phyloP scores from a whole-genome alignment of 345 rosid species.

The Euphorbia tirucalli region DNA sequence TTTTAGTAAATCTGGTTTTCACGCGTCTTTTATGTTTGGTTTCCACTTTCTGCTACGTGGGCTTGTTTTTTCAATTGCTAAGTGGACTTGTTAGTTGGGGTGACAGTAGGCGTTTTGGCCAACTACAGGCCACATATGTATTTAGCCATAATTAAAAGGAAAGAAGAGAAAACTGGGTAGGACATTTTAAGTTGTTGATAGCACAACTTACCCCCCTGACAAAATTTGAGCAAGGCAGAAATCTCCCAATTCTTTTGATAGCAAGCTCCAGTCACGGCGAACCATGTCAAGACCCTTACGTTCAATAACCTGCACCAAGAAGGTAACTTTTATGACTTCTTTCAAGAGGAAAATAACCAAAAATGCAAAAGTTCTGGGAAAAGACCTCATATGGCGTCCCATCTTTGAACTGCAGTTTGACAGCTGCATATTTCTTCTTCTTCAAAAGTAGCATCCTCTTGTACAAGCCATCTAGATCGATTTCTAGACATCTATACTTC shows the following conservation, averaged over 20 bases:
- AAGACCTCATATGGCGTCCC: slow-evolving; percentile 75
- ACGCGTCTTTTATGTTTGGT: too few relatives aligned
- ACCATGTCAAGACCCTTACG: slow-evolving; percentile 99
- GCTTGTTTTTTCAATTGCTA: too few relatives aligned
- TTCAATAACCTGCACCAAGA: slow-evolving; percentile 70
- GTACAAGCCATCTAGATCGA: slow-evolving; percentile 93
- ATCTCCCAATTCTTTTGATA: slow-evolving; percentile 92
- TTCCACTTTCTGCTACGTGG: too few relatives aligned
- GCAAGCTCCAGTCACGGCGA: slow-evolving; percentile 97
- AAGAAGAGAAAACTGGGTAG: background rate
- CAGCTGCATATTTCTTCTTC: slow-evolving; percentile 99
- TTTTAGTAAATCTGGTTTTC: too few relatives aligned
- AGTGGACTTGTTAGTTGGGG: too few relatives aligned
- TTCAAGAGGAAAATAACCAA: slow-evolving; percentile 12
- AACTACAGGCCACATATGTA: too few relatives aligned
- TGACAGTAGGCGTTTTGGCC: too few relatives aligned
- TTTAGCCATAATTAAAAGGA: too few relatives aligned
- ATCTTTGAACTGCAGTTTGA: slow-evolving; percentile 76
- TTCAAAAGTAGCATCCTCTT: slow-evolving; percentile 97
- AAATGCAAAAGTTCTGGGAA: slow-evolving; percentile 1
- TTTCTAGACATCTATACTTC: slow-evolving; percentile 83
- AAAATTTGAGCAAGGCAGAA: slow-evolving; percentile 78
- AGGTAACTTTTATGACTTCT: slow-evolving; percentile 24
- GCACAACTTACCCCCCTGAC: slow-evolving; percentile 75
- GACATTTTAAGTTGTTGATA: background rate